Percentiles rank a stretch among this genome's conserved stretches.
Conservation (phyloP, 352 stramenopile species). For the Thalassiosira ordinaria region DNA sequence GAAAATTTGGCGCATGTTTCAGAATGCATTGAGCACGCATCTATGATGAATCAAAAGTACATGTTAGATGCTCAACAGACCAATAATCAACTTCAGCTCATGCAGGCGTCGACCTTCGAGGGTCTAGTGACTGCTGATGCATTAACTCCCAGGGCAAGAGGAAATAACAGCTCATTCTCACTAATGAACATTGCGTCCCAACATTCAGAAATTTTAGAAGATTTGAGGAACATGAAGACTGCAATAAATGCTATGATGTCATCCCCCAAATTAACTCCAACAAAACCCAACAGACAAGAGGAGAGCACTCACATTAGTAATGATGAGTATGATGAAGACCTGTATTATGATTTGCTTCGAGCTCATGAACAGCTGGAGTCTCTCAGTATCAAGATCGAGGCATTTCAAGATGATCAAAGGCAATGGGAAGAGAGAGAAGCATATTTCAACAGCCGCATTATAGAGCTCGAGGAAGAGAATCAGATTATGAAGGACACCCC, state of each 20-base stretch:
- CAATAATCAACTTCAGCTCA: background rate
- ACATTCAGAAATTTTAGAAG: slow-evolving; percentile 41
- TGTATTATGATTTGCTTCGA: slow-evolving; percentile 55
- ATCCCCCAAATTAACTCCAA: slow-evolving; percentile 54
- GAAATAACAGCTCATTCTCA: slow-evolving; percentile 13
- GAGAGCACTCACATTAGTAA: slow-evolving; percentile 3
- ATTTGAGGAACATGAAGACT: slow-evolving; percentile 56
- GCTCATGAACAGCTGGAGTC: slow-evolving; percentile 54
- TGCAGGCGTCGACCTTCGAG: background rate
- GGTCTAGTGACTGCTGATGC: slow-evolving; percentile 24
- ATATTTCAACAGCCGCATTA: slow-evolving; percentile 39
- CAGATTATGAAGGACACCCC: slow-evolving; percentile 17
- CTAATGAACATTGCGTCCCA: slow-evolving; percentile 24
- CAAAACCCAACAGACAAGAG: slow-evolving; percentile 33
- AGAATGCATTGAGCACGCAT: slow-evolving; percentile 41
- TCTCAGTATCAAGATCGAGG: slow-evolving; percentile 44
- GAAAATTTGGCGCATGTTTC: slow-evolving; percentile 50
- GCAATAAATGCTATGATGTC: slow-evolving; percentile 44
- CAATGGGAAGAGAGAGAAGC: slow-evolving; percentile 52
- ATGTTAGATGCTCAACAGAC: slow-evolving; percentile 17
- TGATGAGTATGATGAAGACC: slow-evolving; percentile 24
- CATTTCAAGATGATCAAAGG: slow-evolving; percentile 51
- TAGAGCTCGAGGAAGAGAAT: slow-evolving; percentile 51
- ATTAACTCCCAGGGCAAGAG: slow-evolving; percentile 50
- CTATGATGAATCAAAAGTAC: slow-evolving; percentile 39